These are phyloP conservation scores for Tuber brumale DNA, from an alignment of 495 filamentous ascomycete genomes.

Conservation along the genomic window DNA sequence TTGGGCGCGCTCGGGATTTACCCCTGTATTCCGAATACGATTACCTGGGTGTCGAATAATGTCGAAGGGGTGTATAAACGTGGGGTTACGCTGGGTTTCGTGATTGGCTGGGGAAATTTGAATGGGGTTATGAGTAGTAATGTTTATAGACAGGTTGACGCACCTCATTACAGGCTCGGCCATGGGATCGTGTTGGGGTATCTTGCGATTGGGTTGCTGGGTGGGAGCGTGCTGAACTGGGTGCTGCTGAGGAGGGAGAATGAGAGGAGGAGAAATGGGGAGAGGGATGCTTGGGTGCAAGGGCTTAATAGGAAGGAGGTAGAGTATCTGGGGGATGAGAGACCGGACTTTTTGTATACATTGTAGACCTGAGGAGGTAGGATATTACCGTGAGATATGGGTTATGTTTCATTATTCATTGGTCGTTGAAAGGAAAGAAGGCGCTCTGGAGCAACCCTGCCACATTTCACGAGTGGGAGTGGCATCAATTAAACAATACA, in stretches of 20 bases:
- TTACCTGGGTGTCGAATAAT: constrained; percentile 86
- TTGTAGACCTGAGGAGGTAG: constrained; percentile 42
- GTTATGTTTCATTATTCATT: not conserved
- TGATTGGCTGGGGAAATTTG: constrained; percentile 86
- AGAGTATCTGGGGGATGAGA: constrained; percentile 60
- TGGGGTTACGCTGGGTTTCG: constrained; percentile 75
- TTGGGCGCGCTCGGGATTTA: constrained; percentile 87
- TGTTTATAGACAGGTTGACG: constrained; percentile 50
- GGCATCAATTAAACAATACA: not conserved
- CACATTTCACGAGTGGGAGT: not conserved
- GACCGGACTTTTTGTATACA: constrained; percentile 78
- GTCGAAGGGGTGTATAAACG: constrained; percentile 88
- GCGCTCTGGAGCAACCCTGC: not conserved
- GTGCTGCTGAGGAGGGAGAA: constrained; percentile 62
- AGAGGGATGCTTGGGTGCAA: constrained; percentile 62
- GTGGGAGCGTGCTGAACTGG: constrained; percentile 59
- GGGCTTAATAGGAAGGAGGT: constrained; percentile 56
- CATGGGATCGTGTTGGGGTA: constrained; percentile 58
- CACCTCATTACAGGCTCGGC: constrained; percentile 53
- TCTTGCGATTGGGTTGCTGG: constrained; percentile 54
- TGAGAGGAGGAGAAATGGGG: constrained; percentile 53
- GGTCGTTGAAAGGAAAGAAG: not conserved
- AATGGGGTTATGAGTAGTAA: constrained; percentile 49
- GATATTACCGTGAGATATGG: not conserved
- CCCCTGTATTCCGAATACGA: constrained; percentile 84